These are phyloP conservation scores for Blastobotrys mokoenaii DNA, from an alignment of 805 yeast species.

Conservation along the genomic window DNA sequence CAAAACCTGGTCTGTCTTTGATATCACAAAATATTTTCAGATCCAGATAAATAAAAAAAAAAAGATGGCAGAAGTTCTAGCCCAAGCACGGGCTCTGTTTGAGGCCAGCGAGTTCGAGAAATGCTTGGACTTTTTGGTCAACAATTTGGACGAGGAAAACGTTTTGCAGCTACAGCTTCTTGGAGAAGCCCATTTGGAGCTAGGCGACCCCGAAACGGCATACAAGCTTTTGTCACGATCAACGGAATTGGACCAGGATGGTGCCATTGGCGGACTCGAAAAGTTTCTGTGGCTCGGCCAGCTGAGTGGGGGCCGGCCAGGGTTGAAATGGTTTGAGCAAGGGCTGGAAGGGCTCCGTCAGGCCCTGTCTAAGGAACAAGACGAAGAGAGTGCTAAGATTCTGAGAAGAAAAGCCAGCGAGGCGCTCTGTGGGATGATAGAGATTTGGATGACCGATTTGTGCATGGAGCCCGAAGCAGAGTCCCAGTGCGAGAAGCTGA, in stretches of 20 bases:
- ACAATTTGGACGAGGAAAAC: conserved; percentile 1
- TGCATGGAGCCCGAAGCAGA: conserved; percentile 94
- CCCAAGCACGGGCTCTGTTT: conserved; percentile 37
- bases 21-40: neutral
- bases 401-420: conserved; percentile 54
- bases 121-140: conserved; percentile 40
- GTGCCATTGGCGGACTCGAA: conserved; percentile 52
- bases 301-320: conserved; percentile 74
- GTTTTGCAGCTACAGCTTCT: conserved; percentile 28
- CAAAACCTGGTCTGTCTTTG: too few relatives aligned
- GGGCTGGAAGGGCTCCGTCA: conserved; percentile 51
- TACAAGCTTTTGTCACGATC: conserved; percentile 51
- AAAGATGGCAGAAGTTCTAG: conserved; percentile 7
- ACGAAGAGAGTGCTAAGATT: conserved; percentile 5
- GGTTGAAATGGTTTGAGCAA: conserved; percentile 49
- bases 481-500: conserved; percentile 60
- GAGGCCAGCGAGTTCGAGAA: conserved; percentile 43
- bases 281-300: conserved; percentile 89
- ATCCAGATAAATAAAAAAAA: neutral
- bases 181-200: conserved; percentile 76
- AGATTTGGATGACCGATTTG: conserved; percentile 90
- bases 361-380: conserved; percentile 28
- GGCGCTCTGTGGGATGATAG: conserved; percentile 79
- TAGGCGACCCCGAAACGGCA: conserved; percentile 72
- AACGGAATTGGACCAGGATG: conserved; percentile 63